phyloP scores from a whole-genome alignment of 78 protist species.

The Parvularia atlantis region DNA sequence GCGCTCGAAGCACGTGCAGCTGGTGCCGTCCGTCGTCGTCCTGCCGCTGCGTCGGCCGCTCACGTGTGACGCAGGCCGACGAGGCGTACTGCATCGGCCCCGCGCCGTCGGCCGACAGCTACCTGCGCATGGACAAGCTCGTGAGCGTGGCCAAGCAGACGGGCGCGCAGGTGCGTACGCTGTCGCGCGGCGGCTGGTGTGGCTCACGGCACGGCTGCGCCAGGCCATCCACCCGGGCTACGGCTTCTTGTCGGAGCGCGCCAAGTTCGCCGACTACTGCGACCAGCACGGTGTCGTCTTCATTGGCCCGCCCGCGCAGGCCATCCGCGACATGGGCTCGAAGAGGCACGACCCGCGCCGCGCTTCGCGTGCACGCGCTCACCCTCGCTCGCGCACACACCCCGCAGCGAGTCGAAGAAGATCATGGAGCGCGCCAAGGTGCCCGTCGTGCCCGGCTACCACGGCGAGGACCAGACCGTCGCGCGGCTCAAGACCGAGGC shows the following conservation, averaged over 20 bases:
- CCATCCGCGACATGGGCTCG: slow-evolving; percentile 90
- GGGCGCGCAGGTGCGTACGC: slow-evolving; percentile 80
- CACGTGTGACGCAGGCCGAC: slow-evolving; percentile 14
- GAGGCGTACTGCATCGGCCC: slow-evolving; percentile 66
- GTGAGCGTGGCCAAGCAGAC: slow-evolving; percentile 63
- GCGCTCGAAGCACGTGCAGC: slow-evolving; percentile 50
- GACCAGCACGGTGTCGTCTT: slow-evolving; percentile 33
- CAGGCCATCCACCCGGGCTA: slow-evolving; percentile 92
- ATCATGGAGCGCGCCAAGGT: slow-evolving; percentile 73
- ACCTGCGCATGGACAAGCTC: slow-evolving; percentile 74
- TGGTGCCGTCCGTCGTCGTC: too few relatives aligned
- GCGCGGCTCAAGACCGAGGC: slow-evolving; percentile 50
- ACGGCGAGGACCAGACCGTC: slow-evolving; percentile 77
- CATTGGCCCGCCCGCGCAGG: slow-evolving; percentile 70
- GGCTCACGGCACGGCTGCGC: too few relatives aligned
- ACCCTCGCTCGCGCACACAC: not conserved
- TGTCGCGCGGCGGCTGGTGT: not conserved
- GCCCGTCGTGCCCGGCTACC: slow-evolving; percentile 67
- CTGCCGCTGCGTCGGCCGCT: too few relatives aligned
- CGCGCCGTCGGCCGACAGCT: slow-evolving; percentile 64
- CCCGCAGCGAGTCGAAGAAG: slow-evolving; percentile 56
- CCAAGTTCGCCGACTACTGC: slow-evolving; percentile 47
- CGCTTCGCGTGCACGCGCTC: not conserved
- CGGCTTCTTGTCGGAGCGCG: slow-evolving; percentile 92
- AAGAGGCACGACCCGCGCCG: slow-evolving; percentile 37